Base-by-base conservation (phyloP, 148 eudicot genomes). In the Fagopyrum homotropicum region DNA sequence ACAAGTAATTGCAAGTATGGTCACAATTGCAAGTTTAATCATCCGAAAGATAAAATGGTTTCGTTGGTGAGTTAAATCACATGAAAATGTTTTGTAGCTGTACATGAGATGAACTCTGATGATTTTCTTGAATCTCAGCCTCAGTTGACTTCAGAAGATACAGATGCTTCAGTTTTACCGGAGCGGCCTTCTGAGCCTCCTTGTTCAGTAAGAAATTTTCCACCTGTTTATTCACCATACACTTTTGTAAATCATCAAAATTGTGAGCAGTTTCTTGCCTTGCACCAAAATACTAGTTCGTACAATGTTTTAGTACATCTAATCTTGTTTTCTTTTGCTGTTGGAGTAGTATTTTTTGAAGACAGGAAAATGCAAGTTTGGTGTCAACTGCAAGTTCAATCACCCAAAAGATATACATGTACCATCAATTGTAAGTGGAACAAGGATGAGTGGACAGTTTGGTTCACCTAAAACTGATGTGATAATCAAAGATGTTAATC, bases 1-100 rank as follows among this genome's bases (percentile, higher is more conserved):
- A 95, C 98, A 40, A 89, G 85, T 80, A 89, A 81, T 74, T 95
- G 99, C 93, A 92, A 95, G 79, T 95, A 88, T 79, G 97, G 97
- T 77, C 80, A 77, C 66, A 85, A 82, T 74, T 95, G 99, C 89
- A 95, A 85, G 84, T 95, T 92, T 78, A 95, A 95, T 82, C 99
- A 95, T 79, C 99, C 99, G 4, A 87, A 84, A 80, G 93, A 89
- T 73, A 78, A 79, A 73, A 59, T 77, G 72, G 80, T 69, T 45
- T 55, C 84, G 77, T 49, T 35, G 77, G 89, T 87, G 77, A 45
- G 85, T 76, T 70, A 43, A 66, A 43, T 40, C 19, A 66, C 46
- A 22, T 66, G 71, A 66, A 63, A 66, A 66, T 66, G 71, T 35
- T 66, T 9, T 14, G 45, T 79, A 72, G 64, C 59, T 35, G 40